These are phyloP conservation scores for Acephala macrosclerotiorum DNA, from an alignment of 2,329 filamentous ascomycete genomes.

Conservation along the genomic window DNA sequence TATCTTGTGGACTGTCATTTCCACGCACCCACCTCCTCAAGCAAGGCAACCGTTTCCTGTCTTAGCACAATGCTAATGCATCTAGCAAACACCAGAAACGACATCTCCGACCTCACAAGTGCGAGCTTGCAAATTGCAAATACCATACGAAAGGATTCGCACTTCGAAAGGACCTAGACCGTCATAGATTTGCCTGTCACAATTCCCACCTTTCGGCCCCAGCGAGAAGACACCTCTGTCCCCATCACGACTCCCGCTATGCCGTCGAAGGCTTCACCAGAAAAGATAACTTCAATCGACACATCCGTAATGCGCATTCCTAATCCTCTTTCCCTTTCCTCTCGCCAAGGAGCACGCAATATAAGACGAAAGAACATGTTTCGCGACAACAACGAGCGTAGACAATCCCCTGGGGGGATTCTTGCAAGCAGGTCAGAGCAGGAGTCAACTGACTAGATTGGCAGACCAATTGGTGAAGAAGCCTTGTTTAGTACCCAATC, in stretches of 20 bases:
- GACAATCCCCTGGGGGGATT: background rate
- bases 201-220: background rate
- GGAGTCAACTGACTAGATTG: slow-evolving; percentile 3
- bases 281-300: background rate
- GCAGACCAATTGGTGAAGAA: background rate
- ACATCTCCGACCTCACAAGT: background rate
- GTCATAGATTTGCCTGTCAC: background rate
- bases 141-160: background rate
- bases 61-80: background rate
- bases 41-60: background rate
- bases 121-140: background rate
- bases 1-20: background rate
- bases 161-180: slow-evolving; percentile 3
- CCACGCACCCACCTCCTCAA: background rate
- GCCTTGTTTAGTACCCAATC: slow-evolving; percentile 3
- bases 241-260: background rate
- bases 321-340: background rate
- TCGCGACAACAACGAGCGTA: background rate
- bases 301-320: slow-evolving; percentile 1
- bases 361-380: background rate
- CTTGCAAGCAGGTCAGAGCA: background rate
- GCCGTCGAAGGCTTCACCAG: background rate
- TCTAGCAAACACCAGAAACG: background rate
- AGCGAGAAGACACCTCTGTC: background rate
- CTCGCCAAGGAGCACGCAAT: background rate